phyloP scores from a whole-genome alignment of 805 yeast species.

The Kuraishia ogatae region DNA sequence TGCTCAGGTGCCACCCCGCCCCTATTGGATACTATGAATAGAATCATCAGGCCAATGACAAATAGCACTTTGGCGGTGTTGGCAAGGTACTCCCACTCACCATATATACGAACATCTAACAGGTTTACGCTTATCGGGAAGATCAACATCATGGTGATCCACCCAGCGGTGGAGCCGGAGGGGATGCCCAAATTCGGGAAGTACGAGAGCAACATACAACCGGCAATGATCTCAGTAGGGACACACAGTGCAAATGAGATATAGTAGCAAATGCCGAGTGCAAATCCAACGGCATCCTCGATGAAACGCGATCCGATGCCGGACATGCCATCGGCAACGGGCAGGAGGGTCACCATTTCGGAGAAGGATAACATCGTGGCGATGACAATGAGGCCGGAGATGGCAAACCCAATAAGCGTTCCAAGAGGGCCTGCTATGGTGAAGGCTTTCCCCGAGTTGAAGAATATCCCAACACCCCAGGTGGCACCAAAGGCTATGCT shows the following conservation, averaged over 20 bases:
- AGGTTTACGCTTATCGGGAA: conserved; percentile 35
- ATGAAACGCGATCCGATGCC: conserved; percentile 55
- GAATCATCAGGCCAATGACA: conserved; percentile 1
- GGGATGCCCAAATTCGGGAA: conserved; percentile 39
- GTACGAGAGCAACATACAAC: conserved; percentile 53
- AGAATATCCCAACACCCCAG: conserved; percentile 52
- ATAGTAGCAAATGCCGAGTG: conserved; percentile 58
- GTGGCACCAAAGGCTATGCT: conserved; percentile 63
- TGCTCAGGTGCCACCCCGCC: conserved; percentile 13
- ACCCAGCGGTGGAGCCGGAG: conserved; percentile 43
- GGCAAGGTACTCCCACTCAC: conserved; percentile 1
- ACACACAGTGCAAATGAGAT: conserved; percentile 53
- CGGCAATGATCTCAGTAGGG: conserved; percentile 67
- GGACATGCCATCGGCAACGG: conserved; percentile 55
- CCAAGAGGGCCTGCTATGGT: conserved; percentile 61
- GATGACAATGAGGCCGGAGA: conserved; percentile 48
- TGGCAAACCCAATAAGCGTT: conserved; percentile 43
- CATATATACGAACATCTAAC: conserved; percentile 45
- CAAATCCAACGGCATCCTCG: conserved; percentile 55
- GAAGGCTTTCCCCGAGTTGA: conserved; percentile 54
- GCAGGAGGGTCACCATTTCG: conserved; percentile 61
- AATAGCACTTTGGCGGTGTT: conserved; percentile 1
- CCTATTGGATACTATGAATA: conserved; percentile 2
- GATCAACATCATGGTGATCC: conserved; percentile 42
- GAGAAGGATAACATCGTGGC: conserved; percentile 54